Evolutionary conservation across 768 basidiomycete species (phyloP), one percentile per base, ranked within the genome.

Genomic region (Panellus pusillus): DNA sequence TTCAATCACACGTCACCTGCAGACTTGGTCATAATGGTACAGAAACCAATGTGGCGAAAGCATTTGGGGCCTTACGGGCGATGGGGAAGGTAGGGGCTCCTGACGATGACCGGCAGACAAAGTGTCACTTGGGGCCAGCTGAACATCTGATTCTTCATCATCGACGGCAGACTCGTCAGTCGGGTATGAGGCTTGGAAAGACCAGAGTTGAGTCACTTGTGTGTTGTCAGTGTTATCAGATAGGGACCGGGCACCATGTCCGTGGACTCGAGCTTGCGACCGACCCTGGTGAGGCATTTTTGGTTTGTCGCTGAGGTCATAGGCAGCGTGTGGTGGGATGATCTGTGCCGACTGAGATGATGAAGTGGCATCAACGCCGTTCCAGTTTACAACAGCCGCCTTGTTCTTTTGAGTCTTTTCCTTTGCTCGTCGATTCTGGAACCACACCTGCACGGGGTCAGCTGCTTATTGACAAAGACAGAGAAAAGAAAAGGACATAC

Each of bases 361-460:
- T n/a, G n/a, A n/a, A n/a, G n/a, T n/a, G n/a, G n/a, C n/a, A n/a
- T n/a, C n/a, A n/a, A n/a, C n/a, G n/a, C n/a, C n/a, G n/a, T n/a
- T n/a, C n/a, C n/a, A n/a, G n/a, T n/a, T n/a, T n/a, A n/a, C n/a
- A n/a, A n/a, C n/a, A n/a, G 73, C 77, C 44, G 74, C 80, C 72
- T 75, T 82, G 63, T 66, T 81, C 68, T 93, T n/a, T n/a, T n/a
- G n/a, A n/a, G n/a, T n/a, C n/a, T n/a, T 93, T 68, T 90, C 89
- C 70, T 93, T 93, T 48, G 91, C 91, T 51, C 91, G 87, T 52
- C 89, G 78, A 68, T 93, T 93, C 72, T 93, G 91, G 69, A 93
- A 93, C 91, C 90, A 91, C 20, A 92, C 95, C 83, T 96, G 74
- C 2, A 68, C 50, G 17, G 51, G 47, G 45, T 52, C 37, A 19